Evolutionary conservation across 495 filamentous ascomycete genomes (phyloP), one percentile per base, ranked within the genome.

Genomic region (Jackrogersella minutella): DNA sequence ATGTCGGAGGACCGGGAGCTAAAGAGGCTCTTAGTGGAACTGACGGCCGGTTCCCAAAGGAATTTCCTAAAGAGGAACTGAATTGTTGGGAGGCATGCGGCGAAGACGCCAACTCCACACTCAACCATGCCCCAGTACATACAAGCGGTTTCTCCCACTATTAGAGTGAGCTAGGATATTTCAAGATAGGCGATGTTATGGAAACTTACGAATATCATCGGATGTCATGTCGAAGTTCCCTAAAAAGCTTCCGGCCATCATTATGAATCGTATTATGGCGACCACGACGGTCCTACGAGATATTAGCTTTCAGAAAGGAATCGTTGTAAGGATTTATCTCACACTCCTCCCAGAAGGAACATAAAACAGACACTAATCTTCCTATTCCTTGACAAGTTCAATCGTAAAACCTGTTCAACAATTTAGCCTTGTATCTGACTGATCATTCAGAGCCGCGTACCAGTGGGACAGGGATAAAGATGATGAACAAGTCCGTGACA

Each of bases 51-150:
- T 31, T 69, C 60, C 60, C 54, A 64, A 11, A 61, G 8, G 10
- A 51, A 44, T 46, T 46, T 61, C 28, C 44, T 43, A 10, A 71
- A 56, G 9, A 71, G 49, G 36, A 62, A 60, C 17, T 68, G 66
- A 4, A 68, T 44, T 8, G 58, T 58, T n/a, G 70, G 70, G 9
- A 73, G 43, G 17, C 70, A 73, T 5, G 64, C 70, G 21, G 63
- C 67, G 11, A 73, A 44, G 2, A 73, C 64, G 6, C 64, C 67
- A 10, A 68, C 28, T 3, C 70, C 70, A 24, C 66, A 64, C 44
- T 73, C 70, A 13, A 73, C 46, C 54, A 68, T 61, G 0, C 66
- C 70, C 66, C 66, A 73, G 11, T 73, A 73, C 14, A 70, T 13
- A n/a, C 54, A 63, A 24, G 49, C 67, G 1, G 70, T 70, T 13